Base-by-base conservation (phyloP, 169 alveolate genomes). In the Eimeria nieschulzi region DNA sequence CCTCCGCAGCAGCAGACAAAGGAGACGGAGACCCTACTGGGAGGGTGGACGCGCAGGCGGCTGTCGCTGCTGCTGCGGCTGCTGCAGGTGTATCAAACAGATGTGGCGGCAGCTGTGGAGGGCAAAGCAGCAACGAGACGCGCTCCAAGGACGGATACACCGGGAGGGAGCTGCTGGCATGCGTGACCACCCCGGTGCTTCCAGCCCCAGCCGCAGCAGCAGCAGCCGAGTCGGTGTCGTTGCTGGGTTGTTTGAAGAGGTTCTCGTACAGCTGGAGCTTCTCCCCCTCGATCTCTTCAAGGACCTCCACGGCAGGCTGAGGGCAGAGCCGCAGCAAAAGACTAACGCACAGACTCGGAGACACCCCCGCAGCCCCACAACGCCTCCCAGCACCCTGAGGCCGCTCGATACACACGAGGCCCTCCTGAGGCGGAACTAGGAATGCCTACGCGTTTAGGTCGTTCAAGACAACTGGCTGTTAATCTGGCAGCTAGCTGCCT, bases 221-320 rank as follows among this genome's bases (percentile, higher is more conserved):
- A 26, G 90, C 90, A 17, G 90, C 59, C 25, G 64, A 5, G 33
- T 19, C 54, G 53, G 10, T 13, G 51, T 39, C 53, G 33, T 76
- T 66, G 13, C 68, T 66, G 9, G 25, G 90, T 76, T 64, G 78
- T 15, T 63, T 63, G 78, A 87, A 87, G 59, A 87, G 87, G 46
- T n/a, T 82, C 72, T 87, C 87, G 26, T 87, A 87, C 59, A 87
- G 79, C 17, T 79, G 87, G 13, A 80, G 56, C 23, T 82, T 80
- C 9, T n/a, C 53, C 46, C 21, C 63, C 61, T 73, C 87, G 53
- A 87, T 59, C 70, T 73, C 82, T 59, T 71, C 87, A 21, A 75
- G 55, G 55, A 87, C 92, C 53, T 78, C 82, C 51, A 82, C 80
- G 5, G 80, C 80, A 13, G 92, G 82, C 92, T 87, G 92, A 76